Conservation (phyloP, 140 eudicot species). For the Ambrosia hybrid region DNA sequence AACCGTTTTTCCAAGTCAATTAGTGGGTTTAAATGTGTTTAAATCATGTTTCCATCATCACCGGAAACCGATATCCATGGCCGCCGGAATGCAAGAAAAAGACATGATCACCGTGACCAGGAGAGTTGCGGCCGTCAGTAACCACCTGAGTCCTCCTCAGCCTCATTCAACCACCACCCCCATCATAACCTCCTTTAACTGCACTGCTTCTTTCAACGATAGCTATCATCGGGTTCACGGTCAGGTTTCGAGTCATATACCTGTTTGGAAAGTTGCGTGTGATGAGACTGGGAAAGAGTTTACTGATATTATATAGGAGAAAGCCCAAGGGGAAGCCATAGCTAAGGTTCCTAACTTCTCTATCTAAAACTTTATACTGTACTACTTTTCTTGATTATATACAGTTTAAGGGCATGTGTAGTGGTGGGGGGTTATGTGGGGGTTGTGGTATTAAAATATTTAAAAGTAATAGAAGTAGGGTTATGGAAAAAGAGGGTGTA, state of each 20-base stretch:
- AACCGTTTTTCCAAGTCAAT: no score
- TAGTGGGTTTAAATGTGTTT: no score
- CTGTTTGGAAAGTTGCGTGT: constrained; percentile 55
- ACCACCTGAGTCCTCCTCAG: constrained; percentile 34
- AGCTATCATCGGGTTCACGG: constrained; percentile 80
- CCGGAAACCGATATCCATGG: constrained; percentile 26
- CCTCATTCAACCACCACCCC: constrained; percentile 15
- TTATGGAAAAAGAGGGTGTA: no score
- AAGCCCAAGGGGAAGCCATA: constrained; percentile 86
- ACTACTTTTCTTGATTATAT: no score
- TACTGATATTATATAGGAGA: constrained; percentile 77
- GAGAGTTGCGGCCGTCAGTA: constrained; percentile 55
- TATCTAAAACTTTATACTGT: no score
- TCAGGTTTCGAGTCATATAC: constrained; percentile 46
- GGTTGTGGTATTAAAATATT: no score
- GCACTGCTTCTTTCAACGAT: constrained; percentile 56
- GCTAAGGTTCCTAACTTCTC: constrained; percentile 55
- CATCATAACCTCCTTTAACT: constrained; percentile 27
- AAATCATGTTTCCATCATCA: no score
- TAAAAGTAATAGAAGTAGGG: no score
- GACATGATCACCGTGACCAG: constrained; percentile 40
- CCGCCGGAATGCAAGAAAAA: constrained; percentile 33
- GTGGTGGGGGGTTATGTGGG: no score
- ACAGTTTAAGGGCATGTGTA: no score
- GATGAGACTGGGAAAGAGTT: constrained; percentile 73